Evolutionary conservation across 2,329 filamentous ascomycete genomes (phyloP).

Genomic region (Colletotrichum agaves): DNA sequence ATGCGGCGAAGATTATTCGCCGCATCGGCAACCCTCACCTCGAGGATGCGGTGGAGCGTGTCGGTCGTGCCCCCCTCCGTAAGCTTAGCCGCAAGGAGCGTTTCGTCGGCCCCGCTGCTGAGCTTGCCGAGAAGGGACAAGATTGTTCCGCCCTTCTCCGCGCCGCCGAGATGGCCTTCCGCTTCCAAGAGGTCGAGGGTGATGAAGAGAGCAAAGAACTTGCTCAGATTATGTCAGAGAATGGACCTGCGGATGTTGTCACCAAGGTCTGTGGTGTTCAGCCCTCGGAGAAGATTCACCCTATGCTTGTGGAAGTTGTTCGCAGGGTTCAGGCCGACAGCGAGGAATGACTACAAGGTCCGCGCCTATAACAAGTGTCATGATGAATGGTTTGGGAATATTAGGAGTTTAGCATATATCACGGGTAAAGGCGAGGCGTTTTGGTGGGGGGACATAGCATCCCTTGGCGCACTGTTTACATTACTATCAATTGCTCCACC

Average conservation of each 20-base stretch:
- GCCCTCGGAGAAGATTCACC: constrained; percentile 79
- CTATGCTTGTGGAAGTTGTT: constrained; percentile 80
- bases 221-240: constrained; percentile 83
- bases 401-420: constrained; percentile 34
- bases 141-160: constrained; percentile 79
- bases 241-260: constrained; percentile 79
- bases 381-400: constrained; percentile 15
- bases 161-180: constrained; percentile 90
- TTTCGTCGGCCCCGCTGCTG: constrained; percentile 90
- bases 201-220: constrained; percentile 91
- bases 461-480: neutral
- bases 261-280: constrained; percentile 85
- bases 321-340: constrained; percentile 81
- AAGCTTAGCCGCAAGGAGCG: constrained; percentile 96
- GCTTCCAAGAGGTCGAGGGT: constrained; percentile 92
- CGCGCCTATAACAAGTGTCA: constrained; percentile 21
- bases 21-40: constrained; percentile 94
- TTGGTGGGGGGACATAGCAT: neutral
- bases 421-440: constrained; percentile 25
- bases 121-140: constrained; percentile 85
- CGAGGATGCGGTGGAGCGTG: constrained; percentile 93
- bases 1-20: constrained; percentile 90
- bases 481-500: neutral
- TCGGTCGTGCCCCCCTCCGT: constrained; percentile 91
- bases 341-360: constrained; percentile 53